These are phyloP conservation scores for Backusella luteola DNA, from an alignment of 192 early-diverging fungal species.

Conservation along the genomic window DNA sequence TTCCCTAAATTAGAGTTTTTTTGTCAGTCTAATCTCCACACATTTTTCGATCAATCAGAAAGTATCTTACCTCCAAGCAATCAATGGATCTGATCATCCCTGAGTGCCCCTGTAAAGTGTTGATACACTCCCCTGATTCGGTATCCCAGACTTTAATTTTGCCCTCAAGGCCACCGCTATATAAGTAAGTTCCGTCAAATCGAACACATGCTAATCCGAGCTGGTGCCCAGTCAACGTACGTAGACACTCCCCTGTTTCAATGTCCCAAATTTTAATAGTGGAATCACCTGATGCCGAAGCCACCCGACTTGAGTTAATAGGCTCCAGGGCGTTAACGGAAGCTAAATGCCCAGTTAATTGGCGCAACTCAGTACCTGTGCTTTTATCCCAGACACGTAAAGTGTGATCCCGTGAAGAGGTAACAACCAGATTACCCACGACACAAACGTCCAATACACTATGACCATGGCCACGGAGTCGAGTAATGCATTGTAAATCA, in stretches of 20 bases:
- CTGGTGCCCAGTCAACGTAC: slow-evolving; percentile 75
- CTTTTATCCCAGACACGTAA: slow-evolving; percentile 82
- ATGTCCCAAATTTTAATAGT: slow-evolving; percentile 81
- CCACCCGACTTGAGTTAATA: slow-evolving; percentile 60
- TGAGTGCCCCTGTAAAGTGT: slow-evolving; percentile 63
- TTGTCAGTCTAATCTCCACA: background rate
- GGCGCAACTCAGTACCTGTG: slow-evolving; percentile 59
- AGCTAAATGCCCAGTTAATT: slow-evolving; percentile 80
- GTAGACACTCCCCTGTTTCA: slow-evolving; percentile 60
- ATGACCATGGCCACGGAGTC: slow-evolving; percentile 70
- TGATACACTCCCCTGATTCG: slow-evolving; percentile 55
- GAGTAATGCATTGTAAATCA: slow-evolving; percentile 36
- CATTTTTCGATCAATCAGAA: slow-evolving; percentile 23
- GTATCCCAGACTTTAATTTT: slow-evolving; percentile 66
- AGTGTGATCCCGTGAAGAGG: slow-evolving; percentile 91
- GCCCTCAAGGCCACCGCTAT: slow-evolving; percentile 77
- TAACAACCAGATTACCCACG: slow-evolving; percentile 63
- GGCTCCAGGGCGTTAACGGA: slow-evolving; percentile 94
- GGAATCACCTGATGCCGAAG: slow-evolving; percentile 83
- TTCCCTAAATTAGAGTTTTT: slow-evolving; percentile 23
- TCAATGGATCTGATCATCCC: slow-evolving; percentile 82
- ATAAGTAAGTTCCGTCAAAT: slow-evolving; percentile 71
- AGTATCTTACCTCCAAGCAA: slow-evolving; percentile 54
- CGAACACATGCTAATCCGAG: slow-evolving; percentile 81
- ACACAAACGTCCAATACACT: slow-evolving; percentile 90